phyloP scores from a whole-genome alignment of 2,329 filamentous ascomycete genomes.

The Venturia nashicola region DNA sequence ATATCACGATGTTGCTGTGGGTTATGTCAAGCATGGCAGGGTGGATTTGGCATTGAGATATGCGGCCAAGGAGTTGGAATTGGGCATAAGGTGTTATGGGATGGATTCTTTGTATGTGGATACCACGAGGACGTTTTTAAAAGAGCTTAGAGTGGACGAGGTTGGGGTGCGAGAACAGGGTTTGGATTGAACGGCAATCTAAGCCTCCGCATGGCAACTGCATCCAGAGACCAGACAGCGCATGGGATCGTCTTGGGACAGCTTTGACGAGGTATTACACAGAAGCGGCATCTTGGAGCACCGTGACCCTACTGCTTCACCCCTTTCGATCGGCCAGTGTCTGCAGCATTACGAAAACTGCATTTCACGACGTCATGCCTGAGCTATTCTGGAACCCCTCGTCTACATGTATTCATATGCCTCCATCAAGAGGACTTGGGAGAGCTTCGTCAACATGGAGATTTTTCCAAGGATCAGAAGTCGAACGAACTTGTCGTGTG shows the following conservation, averaged over 20 bases:
- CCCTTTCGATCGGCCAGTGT: no score
- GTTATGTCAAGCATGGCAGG: slow-evolving; percentile 13
- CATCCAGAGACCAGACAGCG: neutral
- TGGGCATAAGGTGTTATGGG: slow-evolving; percentile 13
- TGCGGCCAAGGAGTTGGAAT: slow-evolving; percentile 13
- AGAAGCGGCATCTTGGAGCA: neutral
- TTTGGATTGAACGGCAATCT: neutral
- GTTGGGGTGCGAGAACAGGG: neutral
- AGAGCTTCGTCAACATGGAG: no score
- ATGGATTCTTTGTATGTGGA: slow-evolving; percentile 12
- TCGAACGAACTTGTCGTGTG: no score
- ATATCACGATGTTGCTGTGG: slow-evolving; percentile 14
- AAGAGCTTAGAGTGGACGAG: neutral
- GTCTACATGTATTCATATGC: no score
- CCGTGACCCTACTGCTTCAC: neutral
- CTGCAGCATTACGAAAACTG: no score
- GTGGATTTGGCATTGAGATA: slow-evolving; percentile 12
- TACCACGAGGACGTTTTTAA: slow-evolving; percentile 3
- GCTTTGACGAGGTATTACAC: neutral
- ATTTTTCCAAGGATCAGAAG: no score
- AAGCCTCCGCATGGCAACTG: neutral
- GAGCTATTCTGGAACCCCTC: no score
- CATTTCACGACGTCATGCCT: no score
- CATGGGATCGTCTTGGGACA: neutral
- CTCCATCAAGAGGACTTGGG: no score